These are phyloP conservation scores for Pythium phragmiticola DNA, from an alignment of 352 stramenopile genomes.

Conservation along the genomic window DNA sequence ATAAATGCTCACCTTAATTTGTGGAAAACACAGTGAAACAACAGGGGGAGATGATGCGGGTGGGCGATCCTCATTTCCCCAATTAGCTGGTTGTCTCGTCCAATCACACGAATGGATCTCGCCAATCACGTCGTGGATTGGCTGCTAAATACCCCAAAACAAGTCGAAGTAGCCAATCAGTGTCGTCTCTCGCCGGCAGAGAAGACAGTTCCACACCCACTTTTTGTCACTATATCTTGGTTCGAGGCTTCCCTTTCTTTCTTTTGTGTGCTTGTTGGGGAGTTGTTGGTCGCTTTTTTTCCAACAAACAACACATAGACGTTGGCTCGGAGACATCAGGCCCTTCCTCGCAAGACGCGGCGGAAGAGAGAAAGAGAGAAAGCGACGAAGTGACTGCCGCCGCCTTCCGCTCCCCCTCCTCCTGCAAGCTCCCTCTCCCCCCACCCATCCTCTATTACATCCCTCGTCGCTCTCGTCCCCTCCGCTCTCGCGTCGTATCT, in stretches of 20 bases:
- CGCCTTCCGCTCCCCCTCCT: not conserved
- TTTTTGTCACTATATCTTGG: not conserved
- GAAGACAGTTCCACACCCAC: conserved; percentile 3
- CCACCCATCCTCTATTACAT: not conserved
- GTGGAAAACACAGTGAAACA: not conserved
- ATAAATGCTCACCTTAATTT: not conserved
- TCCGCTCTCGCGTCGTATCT: no score
- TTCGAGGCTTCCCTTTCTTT: not conserved
- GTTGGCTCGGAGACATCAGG: conserved; percentile 4
- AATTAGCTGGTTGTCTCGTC: not conserved
- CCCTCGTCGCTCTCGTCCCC: no score
- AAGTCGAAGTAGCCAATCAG: not conserved
- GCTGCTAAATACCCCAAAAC: not conserved
- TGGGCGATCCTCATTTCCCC: not conserved
- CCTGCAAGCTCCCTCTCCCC: not conserved
- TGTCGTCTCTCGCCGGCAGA: not conserved
- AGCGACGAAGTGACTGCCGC: conserved; percentile 14
- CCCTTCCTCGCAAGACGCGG: not conserved
- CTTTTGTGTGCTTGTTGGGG: not conserved
- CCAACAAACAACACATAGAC: conserved; percentile 10
- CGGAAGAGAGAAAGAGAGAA: conserved; percentile 21
- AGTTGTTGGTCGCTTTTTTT: not conserved
- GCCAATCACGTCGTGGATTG: not conserved
- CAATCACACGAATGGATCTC: not conserved
- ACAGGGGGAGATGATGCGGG: not conserved